Evolutionary conservation across 169 alveolate species (phyloP), one percentile per base, ranked within the genome.

Genomic region (Plasmodium gallinaceum): DNA sequence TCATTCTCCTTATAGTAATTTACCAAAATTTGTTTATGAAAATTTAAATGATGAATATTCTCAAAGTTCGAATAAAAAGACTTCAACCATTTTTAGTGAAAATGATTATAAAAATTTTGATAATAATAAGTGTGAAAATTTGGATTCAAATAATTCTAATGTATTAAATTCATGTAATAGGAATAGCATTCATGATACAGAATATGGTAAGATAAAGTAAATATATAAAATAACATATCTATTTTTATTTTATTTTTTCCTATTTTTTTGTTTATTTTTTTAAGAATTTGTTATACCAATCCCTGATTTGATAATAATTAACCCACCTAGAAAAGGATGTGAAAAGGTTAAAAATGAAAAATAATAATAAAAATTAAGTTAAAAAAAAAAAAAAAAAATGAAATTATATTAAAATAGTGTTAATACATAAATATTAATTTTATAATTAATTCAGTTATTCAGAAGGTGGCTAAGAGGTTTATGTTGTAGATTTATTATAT

Each of bases 241-340:
- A 22, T 66, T 26, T 45, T 24, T 74, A 74, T 74, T 54, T 46
- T 16, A 52, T 52, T 32, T 75, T 66, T 57, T 8, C 64, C 22
- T 12, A 43, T 78, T 8, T 22, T 42, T 66, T 51, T 43, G 26
- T 12, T 45, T 14, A 20, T 24, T 62, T n/a, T 51, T 20, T 42
- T 18, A 57, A 86, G 92, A 86, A 43, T 86, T 86, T 71, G 92
- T 71, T 10, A 86, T 86, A 46, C 87, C 92, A 60, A 20, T 70
- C n/a, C 92, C 92, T 22, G 88, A 86, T 46, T 37, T 86, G 20
- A 39, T 86, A 22, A 86, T 86, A 20, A 72, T 86, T 61, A 86
- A 86, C 52, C 92, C 92, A 2, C 92, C 92, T 3, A 52, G 92
- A 65, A 86, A 86, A 57, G 92, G 92, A 42, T 86, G 92, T 37